These are phyloP conservation scores for Metschnikowia kunwiensis DNA, from an alignment of 805 yeast genomes.

Conservation along the genomic window DNA sequence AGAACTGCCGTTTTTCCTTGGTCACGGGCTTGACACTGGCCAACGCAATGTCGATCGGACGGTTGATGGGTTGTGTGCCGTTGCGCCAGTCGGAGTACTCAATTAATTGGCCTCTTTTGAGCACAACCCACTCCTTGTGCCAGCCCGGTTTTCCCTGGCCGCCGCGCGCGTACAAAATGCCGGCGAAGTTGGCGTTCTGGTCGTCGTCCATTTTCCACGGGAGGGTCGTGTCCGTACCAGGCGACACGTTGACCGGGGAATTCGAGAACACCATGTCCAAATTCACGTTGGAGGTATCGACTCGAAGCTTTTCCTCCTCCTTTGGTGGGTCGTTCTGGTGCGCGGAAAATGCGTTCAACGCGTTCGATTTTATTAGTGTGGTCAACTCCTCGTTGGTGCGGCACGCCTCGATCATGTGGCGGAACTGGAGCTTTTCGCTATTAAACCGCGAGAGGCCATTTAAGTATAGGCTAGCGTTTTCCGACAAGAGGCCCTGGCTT, in stretches of 20 bases:
- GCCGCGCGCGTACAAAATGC: conserved; percentile 55
- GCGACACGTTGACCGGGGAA: conserved; percentile 8
- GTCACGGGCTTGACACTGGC: conserved; percentile 55
- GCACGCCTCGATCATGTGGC: conserved; percentile 42
- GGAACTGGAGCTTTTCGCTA: conserved; percentile 38
- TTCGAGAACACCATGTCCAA: conserved; percentile 30
- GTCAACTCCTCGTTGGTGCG: conserved; percentile 40
- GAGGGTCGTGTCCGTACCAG: conserved; percentile 3
- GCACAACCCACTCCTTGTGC: conserved; percentile 87
- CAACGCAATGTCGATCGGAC: conserved; percentile 68
- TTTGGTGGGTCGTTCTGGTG: not conserved
- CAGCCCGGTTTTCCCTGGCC: conserved; percentile 67
- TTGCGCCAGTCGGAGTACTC: conserved; percentile 82
- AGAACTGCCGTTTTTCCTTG: conserved; percentile 48
- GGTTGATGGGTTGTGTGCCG: conserved; percentile 57
- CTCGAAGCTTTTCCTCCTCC: not conserved
- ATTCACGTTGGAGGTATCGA: conserved; percentile 2
- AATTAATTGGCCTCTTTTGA: conserved; percentile 61
- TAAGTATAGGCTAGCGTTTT: conserved; percentile 31
- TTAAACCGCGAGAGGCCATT: conserved; percentile 36
- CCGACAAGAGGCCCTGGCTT: conserved; percentile 19
- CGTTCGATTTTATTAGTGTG: conserved; percentile 26
- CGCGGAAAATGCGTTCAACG: conserved; percentile 18
- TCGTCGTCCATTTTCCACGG: conserved; percentile 17
- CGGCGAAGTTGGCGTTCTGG: conserved; percentile 37